A percentile compares a stretch with the other conserved stretches of the same genome.
phyloP scores from a whole-genome alignment of 1,284 basidiomycete species.

The Trametes polyzona region DNA sequence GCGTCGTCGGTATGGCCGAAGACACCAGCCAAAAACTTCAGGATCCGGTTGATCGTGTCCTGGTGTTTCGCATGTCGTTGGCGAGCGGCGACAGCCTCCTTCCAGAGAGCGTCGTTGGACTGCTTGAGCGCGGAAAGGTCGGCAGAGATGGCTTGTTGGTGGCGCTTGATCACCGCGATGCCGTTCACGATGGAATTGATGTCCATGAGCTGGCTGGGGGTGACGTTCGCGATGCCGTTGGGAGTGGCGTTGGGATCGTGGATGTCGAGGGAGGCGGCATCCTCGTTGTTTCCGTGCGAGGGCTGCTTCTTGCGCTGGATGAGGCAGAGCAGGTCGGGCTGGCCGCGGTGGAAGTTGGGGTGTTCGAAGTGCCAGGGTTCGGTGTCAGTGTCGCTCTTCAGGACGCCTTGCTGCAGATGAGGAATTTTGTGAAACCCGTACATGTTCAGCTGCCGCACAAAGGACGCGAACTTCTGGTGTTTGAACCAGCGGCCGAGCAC shows the following conservation, averaged over 20 bases:
- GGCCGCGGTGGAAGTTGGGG: conserved; percentile 86
- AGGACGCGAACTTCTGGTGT: conserved; percentile 92
- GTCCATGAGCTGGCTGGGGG: conserved; percentile 65
- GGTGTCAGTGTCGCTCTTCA: conserved; percentile 79
- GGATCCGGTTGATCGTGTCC: conserved; percentile 96
- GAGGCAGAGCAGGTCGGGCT: conserved; percentile 88
- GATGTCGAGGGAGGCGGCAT: conserved; percentile 35
- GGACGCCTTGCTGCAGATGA: conserved; percentile 93
- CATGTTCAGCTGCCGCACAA: conserved; percentile 98
- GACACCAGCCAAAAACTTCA: conserved; percentile 92
- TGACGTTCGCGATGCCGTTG: conserved; percentile 29
- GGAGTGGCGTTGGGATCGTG: conserved; percentile 29
- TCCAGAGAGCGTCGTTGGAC: conserved; percentile 91
- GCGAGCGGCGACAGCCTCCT: conserved; percentile 83
- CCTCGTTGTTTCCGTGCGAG: conserved; percentile 29
- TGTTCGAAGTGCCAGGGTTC: conserved; percentile 97
- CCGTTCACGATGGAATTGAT: conserved; percentile 80
- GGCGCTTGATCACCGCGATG: conserved; percentile 87
- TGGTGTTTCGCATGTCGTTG: conserved; percentile 89
- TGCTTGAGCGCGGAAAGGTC: conserved; percentile 89
- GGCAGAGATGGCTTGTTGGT: conserved; percentile 87
- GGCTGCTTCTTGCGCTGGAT: conserved; percentile 81
- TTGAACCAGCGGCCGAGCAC: conserved; percentile 95
- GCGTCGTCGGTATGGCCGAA: conserved; percentile 68
- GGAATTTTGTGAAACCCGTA: conserved; percentile 97